Conservation (phyloP, 2,329 filamentous ascomycete genomes). For the Chalaropsis ovoidea region DNA sequence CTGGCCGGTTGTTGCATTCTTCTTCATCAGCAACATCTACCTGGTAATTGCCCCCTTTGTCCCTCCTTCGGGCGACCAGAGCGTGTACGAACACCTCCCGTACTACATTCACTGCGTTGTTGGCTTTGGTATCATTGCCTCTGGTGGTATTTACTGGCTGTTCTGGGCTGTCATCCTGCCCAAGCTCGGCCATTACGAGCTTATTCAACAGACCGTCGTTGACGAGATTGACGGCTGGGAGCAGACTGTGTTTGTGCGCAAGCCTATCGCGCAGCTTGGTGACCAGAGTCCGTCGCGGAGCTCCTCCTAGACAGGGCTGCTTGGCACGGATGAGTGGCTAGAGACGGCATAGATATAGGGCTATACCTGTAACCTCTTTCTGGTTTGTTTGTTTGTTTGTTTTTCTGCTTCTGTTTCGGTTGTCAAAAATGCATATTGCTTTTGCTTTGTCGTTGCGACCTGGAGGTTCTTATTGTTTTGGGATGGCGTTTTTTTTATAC, state of each 20-base stretch:
- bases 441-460: background rate
- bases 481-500: conserved; percentile 13
- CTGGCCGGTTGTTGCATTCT: conserved; percentile 47
- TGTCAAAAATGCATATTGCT: background rate
- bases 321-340: background rate
- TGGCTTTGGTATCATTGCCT: conserved; percentile 44
- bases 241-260: conserved; percentile 42
- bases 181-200: conserved; percentile 43
- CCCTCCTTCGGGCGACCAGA: conserved; percentile 42
- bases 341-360: background rate
- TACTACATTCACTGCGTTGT: conserved; percentile 51
- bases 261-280: conserved; percentile 31
- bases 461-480: background rate
- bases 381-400: background rate
- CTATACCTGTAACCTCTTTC: background rate
- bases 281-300: background rate
- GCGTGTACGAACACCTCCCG: conserved; percentile 44
- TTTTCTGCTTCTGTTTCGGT: background rate
- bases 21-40: conserved; percentile 51
- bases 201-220: conserved; percentile 45
- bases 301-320: conserved; percentile 18
- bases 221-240: conserved; percentile 55
- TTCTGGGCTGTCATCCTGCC: conserved; percentile 46
- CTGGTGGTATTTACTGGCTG: conserved; percentile 47
- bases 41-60: conserved; percentile 51